These are phyloP conservation scores for Gentiana macrophylla DNA, from an alignment of 257 asterid genomes.

Conservation along the genomic window DNA sequence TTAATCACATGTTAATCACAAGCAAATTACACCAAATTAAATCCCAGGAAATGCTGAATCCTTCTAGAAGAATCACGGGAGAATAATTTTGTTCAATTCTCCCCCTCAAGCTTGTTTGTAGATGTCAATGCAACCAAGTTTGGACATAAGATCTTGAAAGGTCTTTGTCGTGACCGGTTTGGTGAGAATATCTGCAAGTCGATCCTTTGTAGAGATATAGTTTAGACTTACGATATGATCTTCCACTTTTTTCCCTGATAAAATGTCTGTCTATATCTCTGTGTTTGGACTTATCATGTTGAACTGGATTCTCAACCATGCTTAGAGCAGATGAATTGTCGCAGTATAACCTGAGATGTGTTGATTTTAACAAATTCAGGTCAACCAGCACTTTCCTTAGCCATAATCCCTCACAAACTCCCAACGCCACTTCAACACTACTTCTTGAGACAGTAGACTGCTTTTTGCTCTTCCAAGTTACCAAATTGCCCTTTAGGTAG, in stretches of 20 bases:
- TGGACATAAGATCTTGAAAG: background rate
- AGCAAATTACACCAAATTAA: no score
- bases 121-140: background rate
- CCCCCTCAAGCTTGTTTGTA: background rate
- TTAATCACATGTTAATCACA: no score
- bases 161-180: background rate
- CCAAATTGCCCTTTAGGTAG: background rate
- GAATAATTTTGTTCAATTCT: background rate
- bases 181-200: background rate
- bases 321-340: background rate
- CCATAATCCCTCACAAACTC: no score
- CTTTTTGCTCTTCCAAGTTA: background rate
- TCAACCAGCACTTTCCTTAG: no score
- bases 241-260: background rate
- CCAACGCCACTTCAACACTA: no score
- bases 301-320: no score
- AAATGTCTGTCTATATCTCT: no score
- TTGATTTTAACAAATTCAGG: background rate
- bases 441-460: no score
- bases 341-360: background rate
- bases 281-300: no score
- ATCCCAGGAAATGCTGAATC: no score
- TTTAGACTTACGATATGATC: background rate
- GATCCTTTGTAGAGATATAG: background rate
- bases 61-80: no score